A percentile compares a stretch with the other conserved stretches of the same genome.
Evolutionary conservation across 176 grass and related monocot genomes (phyloP).

Genomic region (Ensete ventricosum): DNA sequence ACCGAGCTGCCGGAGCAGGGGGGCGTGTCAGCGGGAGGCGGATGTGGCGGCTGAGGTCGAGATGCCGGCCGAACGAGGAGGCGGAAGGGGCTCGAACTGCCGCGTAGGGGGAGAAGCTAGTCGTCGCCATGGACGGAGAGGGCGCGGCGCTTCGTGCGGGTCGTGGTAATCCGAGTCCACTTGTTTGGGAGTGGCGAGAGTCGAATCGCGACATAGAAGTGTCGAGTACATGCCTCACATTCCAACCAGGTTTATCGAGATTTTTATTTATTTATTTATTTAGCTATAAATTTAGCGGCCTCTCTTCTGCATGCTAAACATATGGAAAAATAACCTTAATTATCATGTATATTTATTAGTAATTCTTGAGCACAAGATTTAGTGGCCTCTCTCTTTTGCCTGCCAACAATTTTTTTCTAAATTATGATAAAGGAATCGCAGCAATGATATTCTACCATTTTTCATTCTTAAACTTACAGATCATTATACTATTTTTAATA

Average conservation of each 20-base stretch:
- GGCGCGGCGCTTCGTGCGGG: background rate
- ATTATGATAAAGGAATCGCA: too few species aligned
- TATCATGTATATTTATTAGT: too few species aligned
- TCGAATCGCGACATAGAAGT: background rate
- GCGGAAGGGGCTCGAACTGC: conserved; percentile 23
- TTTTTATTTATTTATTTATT: background rate
- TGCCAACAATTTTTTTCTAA: too few species aligned
- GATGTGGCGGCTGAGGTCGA: background rate
- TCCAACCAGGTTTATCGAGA: background rate
- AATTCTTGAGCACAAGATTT: too few species aligned
- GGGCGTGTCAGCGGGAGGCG: background rate
- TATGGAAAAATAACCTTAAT: too few species aligned
- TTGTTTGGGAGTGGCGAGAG: conserved; percentile 2
- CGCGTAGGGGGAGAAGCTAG: conserved; percentile 36
- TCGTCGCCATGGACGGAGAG: conserved; percentile 20
- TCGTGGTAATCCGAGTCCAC: conserved; percentile 28
- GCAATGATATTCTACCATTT: too few species aligned
- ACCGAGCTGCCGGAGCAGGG: background rate
- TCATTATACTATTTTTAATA: too few species aligned
- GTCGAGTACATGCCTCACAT: background rate
- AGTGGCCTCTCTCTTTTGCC: too few species aligned
- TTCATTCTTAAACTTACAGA: too few species aligned
- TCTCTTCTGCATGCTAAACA: too few species aligned
- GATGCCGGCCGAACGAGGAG: conserved; percentile 9
- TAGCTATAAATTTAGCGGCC: too few species aligned